phyloP scores from a whole-genome alignment of 371 early-diverging fungal genomes.

The Dipsacomyces acuminosporus region DNA sequence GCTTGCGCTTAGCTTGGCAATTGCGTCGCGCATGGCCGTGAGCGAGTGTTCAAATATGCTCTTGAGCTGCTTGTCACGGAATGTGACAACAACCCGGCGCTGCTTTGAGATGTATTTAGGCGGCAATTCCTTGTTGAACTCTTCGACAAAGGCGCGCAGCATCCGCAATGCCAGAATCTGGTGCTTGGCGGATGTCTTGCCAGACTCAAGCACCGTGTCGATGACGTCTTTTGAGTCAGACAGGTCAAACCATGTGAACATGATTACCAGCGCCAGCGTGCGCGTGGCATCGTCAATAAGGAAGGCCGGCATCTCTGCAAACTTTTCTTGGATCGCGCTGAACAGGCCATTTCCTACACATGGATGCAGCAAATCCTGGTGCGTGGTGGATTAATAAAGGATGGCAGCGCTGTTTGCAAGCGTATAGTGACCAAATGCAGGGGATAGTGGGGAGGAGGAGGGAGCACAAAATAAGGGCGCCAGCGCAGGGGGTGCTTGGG shows the following conservation, averaged over 20 bases:
- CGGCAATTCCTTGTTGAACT: slow-evolving; percentile 59
- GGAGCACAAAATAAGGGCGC: no score
- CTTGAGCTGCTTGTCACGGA: slow-evolving; percentile 73
- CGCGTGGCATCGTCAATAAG: slow-evolving; percentile 63
- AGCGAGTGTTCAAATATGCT: slow-evolving; percentile 66
- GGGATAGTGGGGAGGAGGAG: no score
- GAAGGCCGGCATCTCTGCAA: slow-evolving; percentile 62
- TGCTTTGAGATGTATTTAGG: slow-evolving; percentile 60
- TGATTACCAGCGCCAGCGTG: slow-evolving; percentile 70
- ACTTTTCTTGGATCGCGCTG: slow-evolving; percentile 61
- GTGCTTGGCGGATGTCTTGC: slow-evolving; percentile 52
- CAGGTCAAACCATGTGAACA: slow-evolving; percentile 77
- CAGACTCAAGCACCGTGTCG: slow-evolving; percentile 61
- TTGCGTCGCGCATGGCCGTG: slow-evolving; percentile 51
- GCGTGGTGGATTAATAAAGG: no score
- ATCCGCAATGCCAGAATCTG: slow-evolving; percentile 49
- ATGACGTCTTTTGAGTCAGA: slow-evolving; percentile 63
- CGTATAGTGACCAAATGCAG: no score
- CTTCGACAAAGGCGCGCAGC: slow-evolving; percentile 54
- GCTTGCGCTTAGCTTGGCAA: slow-evolving; percentile 48
- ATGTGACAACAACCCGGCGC: slow-evolving; percentile 72
- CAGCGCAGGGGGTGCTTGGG: no score
- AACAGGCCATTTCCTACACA: slow-evolving; percentile 56
- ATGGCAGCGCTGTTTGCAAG: no score
- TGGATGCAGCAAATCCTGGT: neutral